Conservation (phyloP, 1,284 basidiomycete species). For the Apiotrichum siamense region DNA sequence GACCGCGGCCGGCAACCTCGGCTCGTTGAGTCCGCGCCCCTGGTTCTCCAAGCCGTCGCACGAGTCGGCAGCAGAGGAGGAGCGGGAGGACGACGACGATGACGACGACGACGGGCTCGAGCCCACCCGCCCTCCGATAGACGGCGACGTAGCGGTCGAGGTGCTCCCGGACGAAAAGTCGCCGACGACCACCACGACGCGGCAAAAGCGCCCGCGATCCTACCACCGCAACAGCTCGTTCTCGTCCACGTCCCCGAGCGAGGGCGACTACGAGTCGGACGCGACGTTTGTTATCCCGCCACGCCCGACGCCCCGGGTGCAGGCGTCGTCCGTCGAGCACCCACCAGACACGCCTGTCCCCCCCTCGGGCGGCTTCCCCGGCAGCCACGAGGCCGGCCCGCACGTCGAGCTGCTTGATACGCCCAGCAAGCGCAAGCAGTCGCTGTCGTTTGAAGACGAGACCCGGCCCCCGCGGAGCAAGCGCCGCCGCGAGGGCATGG, state of each 20-base stretch:
- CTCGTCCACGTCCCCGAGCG: constrained; percentile 21
- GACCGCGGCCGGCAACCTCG: too few relatives aligned
- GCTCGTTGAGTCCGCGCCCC: too few relatives aligned
- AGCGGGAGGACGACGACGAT: constrained; percentile 2
- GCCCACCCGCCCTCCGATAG: constrained; percentile 5
- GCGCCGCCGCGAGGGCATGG: constrained; percentile 8
- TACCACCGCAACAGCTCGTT: constrained; percentile 16
- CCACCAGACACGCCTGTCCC: constrained; percentile 7
- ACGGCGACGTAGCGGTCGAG: constrained; percentile 22
- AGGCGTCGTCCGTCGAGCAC: constrained; percentile 26
- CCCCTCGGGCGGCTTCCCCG: not conserved
- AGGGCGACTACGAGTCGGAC: constrained; percentile 30
- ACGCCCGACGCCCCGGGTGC: constrained; percentile 17
- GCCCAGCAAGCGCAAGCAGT: constrained; percentile 13
- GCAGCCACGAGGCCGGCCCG: not conserved
- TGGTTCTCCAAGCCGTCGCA: constrained; percentile 6
- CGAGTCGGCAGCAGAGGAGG: not conserved
- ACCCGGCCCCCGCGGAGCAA: not conserved
- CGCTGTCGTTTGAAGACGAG: not conserved
- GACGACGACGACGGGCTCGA: constrained; percentile 11
- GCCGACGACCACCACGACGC: constrained; percentile 12
- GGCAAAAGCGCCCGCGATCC: not conserved
- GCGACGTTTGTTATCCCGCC: constrained; percentile 19
- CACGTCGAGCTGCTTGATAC: constrained; percentile 16
- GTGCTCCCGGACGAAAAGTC: constrained; percentile 10